A percentile compares a stretch with the other conserved stretches of the same genome.
Conservation (phyloP, 2,329 filamentous ascomycete genomes). For the Aspergillus sp. region DNA sequence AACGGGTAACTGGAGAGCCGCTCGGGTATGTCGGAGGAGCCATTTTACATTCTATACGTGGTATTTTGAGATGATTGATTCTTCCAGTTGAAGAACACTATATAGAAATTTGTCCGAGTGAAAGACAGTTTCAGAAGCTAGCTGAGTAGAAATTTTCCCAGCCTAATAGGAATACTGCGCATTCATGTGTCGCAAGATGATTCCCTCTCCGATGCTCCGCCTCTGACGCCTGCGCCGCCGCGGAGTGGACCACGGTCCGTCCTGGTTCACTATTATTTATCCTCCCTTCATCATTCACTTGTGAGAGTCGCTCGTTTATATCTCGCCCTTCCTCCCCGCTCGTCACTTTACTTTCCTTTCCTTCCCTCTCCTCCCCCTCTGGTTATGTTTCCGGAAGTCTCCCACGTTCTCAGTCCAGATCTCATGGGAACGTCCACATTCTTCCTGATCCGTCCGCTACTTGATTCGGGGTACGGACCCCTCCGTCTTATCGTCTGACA, state of each 20-base stretch:
- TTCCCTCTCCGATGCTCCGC: conserved; percentile 11
- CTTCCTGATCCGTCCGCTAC: conserved; percentile 23
- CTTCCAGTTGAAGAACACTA: too few relatives aligned
- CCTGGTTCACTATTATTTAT: conserved; percentile 5
- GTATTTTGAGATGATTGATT: too few relatives aligned
- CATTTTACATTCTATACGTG: too few relatives aligned
- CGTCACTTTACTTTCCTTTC: conserved; percentile 2
- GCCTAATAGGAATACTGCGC: too few relatives aligned
- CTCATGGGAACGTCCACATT: conserved; percentile 26
- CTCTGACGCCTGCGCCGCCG: conserved; percentile 12
- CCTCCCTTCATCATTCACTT: conserved; percentile 1
- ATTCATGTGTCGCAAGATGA: too few relatives aligned
- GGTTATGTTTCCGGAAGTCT: conserved; percentile 22
- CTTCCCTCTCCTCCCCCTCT: conserved; percentile 4
- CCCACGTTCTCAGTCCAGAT: conserved; percentile 10
- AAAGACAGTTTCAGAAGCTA: too few relatives aligned
- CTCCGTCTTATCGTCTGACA: conserved; percentile 12
- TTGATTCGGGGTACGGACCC: conserved; percentile 14
- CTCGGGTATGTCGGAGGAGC: not conserved
- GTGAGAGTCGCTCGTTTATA: conserved; percentile 4
- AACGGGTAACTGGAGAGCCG: not conserved
- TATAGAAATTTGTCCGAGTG: too few relatives aligned
- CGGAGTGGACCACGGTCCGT: conserved; percentile 15
- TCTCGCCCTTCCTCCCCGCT: conserved; percentile 1
- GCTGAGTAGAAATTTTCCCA: too few relatives aligned